These are phyloP conservation scores for Alternaria incomplexa DNA, from an alignment of 2,329 filamentous ascomycete species.

Conservation along the genomic window DNA sequence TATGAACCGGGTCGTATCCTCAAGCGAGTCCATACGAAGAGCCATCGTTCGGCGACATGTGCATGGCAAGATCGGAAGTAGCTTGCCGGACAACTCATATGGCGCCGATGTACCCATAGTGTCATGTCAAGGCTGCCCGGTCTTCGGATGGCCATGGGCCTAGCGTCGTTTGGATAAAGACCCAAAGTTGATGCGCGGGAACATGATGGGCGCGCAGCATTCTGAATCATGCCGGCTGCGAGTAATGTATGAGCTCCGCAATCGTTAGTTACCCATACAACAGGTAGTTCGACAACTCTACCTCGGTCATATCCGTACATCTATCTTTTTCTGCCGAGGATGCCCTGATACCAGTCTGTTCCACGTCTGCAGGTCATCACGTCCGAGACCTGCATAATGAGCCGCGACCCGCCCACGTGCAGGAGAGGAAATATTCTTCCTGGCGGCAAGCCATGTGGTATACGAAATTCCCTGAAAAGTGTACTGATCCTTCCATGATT, in stretches of 20 bases:
- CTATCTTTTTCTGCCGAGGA: not conserved
- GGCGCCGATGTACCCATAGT: not conserved
- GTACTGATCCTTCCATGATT: constrained; percentile 2
- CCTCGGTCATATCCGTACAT: not conserved
- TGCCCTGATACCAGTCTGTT: not conserved
- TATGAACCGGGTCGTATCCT: not conserved
- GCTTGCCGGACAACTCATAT: not conserved
- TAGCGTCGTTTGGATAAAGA: not conserved
- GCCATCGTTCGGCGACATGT: not conserved
- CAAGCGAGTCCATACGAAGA: not conserved
- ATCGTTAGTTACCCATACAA: not conserved
- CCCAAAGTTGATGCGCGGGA: not conserved
- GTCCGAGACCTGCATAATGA: not conserved
- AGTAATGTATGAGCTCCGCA: not conserved
- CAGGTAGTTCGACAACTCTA: not conserved
- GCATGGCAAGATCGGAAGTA: not conserved
- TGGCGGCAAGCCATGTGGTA: not conserved
- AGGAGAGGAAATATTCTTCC: not conserved
- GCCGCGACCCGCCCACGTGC: not conserved
- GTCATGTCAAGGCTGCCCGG: not conserved
- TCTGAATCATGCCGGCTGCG: not conserved
- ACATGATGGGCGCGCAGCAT: not conserved
- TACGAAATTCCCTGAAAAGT: not conserved
- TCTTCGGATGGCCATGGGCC: not conserved
- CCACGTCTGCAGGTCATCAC: not conserved